A percentile compares a stretch with the other conserved stretches of the same genome.
These are phyloP conservation scores for Ichthyophthirius multifiliis DNA, from an alignment of 169 alveolate genomes.

Conservation along the genomic window DNA sequence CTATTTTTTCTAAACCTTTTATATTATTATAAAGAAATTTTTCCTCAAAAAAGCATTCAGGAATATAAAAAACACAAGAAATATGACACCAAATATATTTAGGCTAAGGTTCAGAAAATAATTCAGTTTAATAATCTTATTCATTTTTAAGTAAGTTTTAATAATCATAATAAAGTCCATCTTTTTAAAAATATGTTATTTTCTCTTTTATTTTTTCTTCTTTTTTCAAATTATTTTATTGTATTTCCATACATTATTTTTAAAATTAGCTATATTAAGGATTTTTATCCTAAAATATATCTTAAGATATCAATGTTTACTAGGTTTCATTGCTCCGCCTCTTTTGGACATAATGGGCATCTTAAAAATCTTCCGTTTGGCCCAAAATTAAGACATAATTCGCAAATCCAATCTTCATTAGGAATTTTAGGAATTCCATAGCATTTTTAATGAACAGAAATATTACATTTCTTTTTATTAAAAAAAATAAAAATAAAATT, in stretches of 20 bases:
- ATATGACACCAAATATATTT: conserved; percentile 29
- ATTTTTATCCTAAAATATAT: background rate
- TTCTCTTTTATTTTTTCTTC: too few relatives aligned
- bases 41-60: conserved; percentile 42
- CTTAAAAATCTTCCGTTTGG: conserved; percentile 29
- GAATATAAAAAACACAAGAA: conserved; percentile 35
- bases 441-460: conserved; percentile 58
- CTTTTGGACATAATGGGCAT: conserved; percentile 57
- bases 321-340: conserved; percentile 72
- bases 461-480: conserved; percentile 33
- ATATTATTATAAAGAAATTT: conserved; percentile 7
- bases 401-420: conserved; percentile 60
- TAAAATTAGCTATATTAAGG: too few relatives aligned
- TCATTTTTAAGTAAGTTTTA: too few relatives aligned
- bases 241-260: too few relatives aligned
- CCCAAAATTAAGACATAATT: conserved; percentile 50
- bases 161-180: too few relatives aligned
- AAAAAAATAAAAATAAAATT: background rate
- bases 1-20: conserved; percentile 35
- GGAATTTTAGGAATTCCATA: conserved; percentile 55
- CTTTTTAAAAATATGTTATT: too few relatives aligned
- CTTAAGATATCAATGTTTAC: background rate
- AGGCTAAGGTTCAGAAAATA: conserved; percentile 40
- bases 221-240: too few relatives aligned
- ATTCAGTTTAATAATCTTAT: too few relatives aligned